A percentile compares a stretch with the other conserved stretches of the same genome.
Evolutionary conservation across 2,329 filamentous ascomycete genomes (phyloP).

Genomic region (Claviceps fusiformis): DNA sequence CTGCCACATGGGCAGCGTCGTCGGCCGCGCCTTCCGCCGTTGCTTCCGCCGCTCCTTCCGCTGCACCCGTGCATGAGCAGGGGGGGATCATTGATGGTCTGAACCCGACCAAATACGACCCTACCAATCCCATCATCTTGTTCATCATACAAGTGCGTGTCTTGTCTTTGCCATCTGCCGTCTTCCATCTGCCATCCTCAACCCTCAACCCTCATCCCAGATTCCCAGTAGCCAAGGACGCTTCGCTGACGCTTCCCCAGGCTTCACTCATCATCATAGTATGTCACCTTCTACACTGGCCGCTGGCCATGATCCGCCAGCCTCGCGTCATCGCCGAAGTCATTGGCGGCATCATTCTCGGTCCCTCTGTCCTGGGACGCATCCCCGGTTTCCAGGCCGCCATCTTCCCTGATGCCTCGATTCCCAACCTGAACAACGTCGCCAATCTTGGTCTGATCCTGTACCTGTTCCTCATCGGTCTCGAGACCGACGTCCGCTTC

Average conservation of each 20-base stretch:
- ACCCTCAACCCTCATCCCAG: neutral
- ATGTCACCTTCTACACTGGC: slow-evolving; percentile 50
- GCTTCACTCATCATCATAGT: slow-evolving; percentile 33
- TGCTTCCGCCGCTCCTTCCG: slow-evolving; percentile 10
- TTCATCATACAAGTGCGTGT: slow-evolving; percentile 57
- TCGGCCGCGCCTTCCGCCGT: slow-evolving; percentile 16
- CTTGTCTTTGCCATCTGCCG: too few species aligned
- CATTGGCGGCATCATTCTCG: slow-evolving; percentile 70
- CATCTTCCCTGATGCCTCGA: slow-evolving; percentile 65
- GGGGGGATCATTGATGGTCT: slow-evolving; percentile 57
- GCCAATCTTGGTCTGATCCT: slow-evolving; percentile 75
- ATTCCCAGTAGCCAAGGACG: too few species aligned
- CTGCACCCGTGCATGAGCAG: slow-evolving; percentile 23
- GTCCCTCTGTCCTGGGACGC: slow-evolving; percentile 76
- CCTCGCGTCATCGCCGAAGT: slow-evolving; percentile 77
- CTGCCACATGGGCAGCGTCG: slow-evolving; percentile 13
- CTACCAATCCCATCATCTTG: slow-evolving; percentile 58
- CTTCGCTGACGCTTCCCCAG: slow-evolving; percentile 8
- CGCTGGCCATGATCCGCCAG: slow-evolving; percentile 62
- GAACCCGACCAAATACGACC: slow-evolving; percentile 54
- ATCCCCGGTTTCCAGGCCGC: slow-evolving; percentile 63
- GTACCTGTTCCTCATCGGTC: slow-evolving; percentile 75
- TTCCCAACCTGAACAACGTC: slow-evolving; percentile 61
- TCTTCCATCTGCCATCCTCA: neutral
- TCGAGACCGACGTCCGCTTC: slow-evolving; percentile 73